Conservation (phyloP, 2,329 filamentous ascomycete genomes). For the Aspergillus transmontanensis region DNA sequence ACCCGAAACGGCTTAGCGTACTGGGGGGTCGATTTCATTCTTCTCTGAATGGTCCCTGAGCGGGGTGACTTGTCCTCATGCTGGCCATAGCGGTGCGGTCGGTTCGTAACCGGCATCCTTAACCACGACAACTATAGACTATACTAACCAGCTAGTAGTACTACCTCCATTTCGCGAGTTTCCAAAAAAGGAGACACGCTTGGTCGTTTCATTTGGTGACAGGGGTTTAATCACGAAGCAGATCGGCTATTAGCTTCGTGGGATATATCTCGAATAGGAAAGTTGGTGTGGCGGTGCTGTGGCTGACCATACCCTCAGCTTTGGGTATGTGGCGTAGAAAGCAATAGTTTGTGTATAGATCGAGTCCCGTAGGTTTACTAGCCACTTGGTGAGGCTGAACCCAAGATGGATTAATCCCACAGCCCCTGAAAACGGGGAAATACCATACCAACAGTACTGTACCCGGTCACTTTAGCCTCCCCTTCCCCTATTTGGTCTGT, state of each 20-base stretch:
- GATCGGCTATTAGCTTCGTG: neutral
- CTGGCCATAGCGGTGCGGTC: constrained; percentile 1
- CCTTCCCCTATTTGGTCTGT: neutral
- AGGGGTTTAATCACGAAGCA: no score
- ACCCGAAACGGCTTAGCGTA: constrained; percentile 1
- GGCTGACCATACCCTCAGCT: neutral
- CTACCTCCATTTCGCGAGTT: neutral
- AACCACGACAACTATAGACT: neutral
- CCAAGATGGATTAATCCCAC: no score
- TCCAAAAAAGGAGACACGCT: neutral
- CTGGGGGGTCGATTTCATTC: neutral
- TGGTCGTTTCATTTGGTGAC: neutral
- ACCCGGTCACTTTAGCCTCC: neutral
- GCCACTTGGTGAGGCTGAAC: neutral
- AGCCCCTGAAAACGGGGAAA: neutral
- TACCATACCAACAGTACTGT: neutral
- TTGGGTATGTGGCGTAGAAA: neutral
- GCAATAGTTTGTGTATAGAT: no score
- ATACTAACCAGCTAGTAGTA: neutral
- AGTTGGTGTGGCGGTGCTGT: neutral
- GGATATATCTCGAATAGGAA: neutral
- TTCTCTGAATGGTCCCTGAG: neutral
- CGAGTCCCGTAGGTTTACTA: no score
- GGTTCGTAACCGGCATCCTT: neutral
- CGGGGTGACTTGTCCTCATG: constrained; percentile 6